Percentiles rank a stretch among this genome's conserved stretches.
Conservation (phyloP, 2,329 filamentous ascomycete species). For the Colletotrichum euphorbiae region DNA sequence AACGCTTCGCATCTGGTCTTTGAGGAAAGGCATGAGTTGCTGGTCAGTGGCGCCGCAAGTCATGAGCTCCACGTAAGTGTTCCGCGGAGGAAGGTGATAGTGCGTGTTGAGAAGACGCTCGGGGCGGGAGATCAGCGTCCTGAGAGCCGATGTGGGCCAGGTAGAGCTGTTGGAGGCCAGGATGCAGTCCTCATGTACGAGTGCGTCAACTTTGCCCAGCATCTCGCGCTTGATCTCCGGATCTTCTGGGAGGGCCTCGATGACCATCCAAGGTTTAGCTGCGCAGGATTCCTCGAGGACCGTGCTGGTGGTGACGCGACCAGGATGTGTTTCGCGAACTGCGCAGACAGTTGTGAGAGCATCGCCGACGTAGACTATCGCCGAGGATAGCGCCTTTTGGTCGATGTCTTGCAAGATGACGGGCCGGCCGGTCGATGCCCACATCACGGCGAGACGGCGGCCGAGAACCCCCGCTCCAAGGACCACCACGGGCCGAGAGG, state of each 20-base stretch:
- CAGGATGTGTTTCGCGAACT: constrained; percentile 44
- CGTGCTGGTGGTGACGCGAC: constrained; percentile 44
- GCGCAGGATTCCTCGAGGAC: constrained; percentile 42
- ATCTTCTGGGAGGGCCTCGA: constrained; percentile 49
- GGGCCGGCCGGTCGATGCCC: constrained; percentile 45
- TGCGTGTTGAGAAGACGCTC: constrained; percentile 49
- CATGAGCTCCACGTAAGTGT: constrained; percentile 51
- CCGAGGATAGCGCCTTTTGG: constrained; percentile 41
- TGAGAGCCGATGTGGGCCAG: constrained; percentile 46
- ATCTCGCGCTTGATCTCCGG: constrained; percentile 46
- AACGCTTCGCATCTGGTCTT: constrained; percentile 44
- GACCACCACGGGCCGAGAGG: constrained; percentile 52
- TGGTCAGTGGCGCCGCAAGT: constrained; percentile 46
- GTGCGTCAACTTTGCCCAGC: constrained; percentile 45
- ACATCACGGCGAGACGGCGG: constrained; percentile 51
- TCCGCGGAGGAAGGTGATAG: constrained; percentile 49
- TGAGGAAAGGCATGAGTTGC: constrained; percentile 47
- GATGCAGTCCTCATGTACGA: constrained; percentile 45
- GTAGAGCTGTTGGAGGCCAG: constrained; percentile 48
- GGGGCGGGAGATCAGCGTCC: constrained; percentile 40
- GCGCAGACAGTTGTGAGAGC: constrained; percentile 48
- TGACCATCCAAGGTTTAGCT: constrained; percentile 45
- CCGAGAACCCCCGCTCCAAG: constrained; percentile 56
- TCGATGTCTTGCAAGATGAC: constrained; percentile 47
- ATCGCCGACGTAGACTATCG: constrained; percentile 49